Evolutionary conservation across 192 early-diverging fungal genomes (phyloP), one percentile per base, ranked within the genome.

Genomic region (Rhizoclosmatium globosum): DNA sequence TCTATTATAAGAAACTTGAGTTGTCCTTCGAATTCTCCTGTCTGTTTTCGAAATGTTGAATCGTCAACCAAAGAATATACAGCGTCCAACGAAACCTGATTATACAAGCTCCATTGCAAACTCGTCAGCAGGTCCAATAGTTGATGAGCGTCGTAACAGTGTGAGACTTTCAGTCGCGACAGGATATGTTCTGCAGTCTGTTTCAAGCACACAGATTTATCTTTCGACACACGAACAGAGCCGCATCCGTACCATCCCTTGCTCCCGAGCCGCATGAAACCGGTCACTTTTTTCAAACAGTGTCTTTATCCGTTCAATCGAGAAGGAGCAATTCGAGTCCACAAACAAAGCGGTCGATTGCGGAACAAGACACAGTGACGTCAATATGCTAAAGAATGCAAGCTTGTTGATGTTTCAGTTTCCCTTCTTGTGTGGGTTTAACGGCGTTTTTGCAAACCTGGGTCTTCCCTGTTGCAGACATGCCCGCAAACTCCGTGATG

Each of bases 401-500:
- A 74, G 17, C 72, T 74, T 6, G 31, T 31, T 31, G 21, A 68
- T 53, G 50, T 53, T 53, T 64, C 31, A 31, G 62, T 64, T 64
- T 64, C n/a, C 31, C 62, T 57, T 50, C 17, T 9, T 19, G 70
- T n/a, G 31, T 13, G 7, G 70, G 7, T 57, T 42, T 4, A 53
- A 39, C 42, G 38, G 47, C 50, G 1, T 11, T n/a, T 38, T 11
- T 11, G 19, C 53, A 44, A 6, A 78, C 77, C 68, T 78, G 77
- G n/a, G 77, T 78, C 44, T 78, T 78, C 11, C 66, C 77, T 17
- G 77, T 71, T 21, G 42, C 15, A 3, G 77, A 56, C 48, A 59
- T 48, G 13, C 77, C 77, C 15, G 68, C 65, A 56, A 78, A 46
- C 58, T 78, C 77, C 15, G 77, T 78, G 39, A 78, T 78, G 7